Evolutionary conservation across 768 basidiomycete genomes (phyloP), one percentile per base, ranked within the genome.

Genomic region (Calocybe indica): DNA sequence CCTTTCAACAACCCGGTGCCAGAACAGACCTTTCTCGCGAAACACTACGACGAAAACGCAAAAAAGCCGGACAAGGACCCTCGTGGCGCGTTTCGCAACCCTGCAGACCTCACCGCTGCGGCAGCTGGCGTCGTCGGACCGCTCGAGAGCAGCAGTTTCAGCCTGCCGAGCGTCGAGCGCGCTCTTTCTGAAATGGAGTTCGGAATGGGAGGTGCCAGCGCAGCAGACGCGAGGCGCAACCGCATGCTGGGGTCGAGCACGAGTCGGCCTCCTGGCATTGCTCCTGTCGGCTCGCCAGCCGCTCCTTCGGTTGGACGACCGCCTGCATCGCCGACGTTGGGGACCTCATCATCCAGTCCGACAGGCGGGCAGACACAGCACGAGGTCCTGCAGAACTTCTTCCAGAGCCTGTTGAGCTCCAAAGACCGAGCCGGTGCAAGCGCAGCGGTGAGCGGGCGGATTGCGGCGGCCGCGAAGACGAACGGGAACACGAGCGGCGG

Each of bases 1-100:
- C 81, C 80, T 0, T 82, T 91, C 71, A 89, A 88, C 61, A 82
- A 79, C 13, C 88, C 89, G 0, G 86, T 80, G 31, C 82, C 88
- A 22, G 95, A 98, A 60, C 93, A 97, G 66, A 74, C 80, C 0
- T 98, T 97, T 76, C 82, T 98, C 8, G 76, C 85, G 2, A 85
- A 86, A 59, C 88, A 98, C 58, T 92, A 92, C 65, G 93, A 95
- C 64, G 82, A 91, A 59, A 88, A 95, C 52, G 78, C 88, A 36
- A 91, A 90, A 66, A 94, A 93, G 56, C 77, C 88, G 0, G 89
- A 92, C 55, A 79, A 88, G 46, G 93, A 97, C 68, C 92, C 92
- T 14, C 84, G 92, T 32, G 83, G 83, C 11, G 81, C 86, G 2
- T 96, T 96, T 78, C 78, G 88, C 47, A 87, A 87, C 49, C 85